A percentile compares a stretch with the other conserved stretches of the same genome.
These are phyloP conservation scores for Pichia insulana DNA, from an alignment of 805 yeast genomes.

Conservation along the genomic window DNA sequence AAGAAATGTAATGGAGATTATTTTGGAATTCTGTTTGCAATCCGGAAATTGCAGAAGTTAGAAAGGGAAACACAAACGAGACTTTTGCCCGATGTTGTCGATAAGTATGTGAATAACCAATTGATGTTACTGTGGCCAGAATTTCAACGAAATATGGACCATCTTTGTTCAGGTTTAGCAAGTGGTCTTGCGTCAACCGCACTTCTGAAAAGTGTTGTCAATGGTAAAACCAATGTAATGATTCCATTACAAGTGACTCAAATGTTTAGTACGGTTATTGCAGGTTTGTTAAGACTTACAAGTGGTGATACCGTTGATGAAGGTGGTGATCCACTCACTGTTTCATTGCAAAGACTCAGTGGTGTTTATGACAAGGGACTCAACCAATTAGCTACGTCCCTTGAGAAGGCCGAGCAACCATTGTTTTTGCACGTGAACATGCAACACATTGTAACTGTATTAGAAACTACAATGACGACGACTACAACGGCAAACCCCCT, in stretches of 20 bases:
- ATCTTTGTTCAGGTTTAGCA: slow-evolving; percentile 66
- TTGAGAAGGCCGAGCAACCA: slow-evolving; percentile 44
- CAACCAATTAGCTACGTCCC: slow-evolving; percentile 54
- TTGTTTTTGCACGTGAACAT: slow-evolving; percentile 68
- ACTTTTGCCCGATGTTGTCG: slow-evolving; percentile 54
- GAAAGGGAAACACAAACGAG: slow-evolving; percentile 61
- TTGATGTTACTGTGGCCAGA: slow-evolving; percentile 77
- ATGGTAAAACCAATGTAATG: slow-evolving; percentile 21
- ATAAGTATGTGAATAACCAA: slow-evolving; percentile 59
- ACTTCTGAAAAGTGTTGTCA: slow-evolving; percentile 17
- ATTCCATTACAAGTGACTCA: slow-evolving; percentile 65
- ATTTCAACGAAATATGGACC: slow-evolving; percentile 67
- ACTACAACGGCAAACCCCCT: not conserved
- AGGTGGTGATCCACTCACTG: slow-evolving; percentile 61
- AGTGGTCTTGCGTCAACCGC: slow-evolving; percentile 37
- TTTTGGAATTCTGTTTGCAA: slow-evolving; percentile 69
- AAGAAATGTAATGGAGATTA: slow-evolving; percentile 43
- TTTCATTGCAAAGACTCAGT: slow-evolving; percentile 58
- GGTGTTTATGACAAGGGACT: slow-evolving; percentile 73
- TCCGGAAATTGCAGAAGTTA: slow-evolving; percentile 58
- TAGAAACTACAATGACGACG: slow-evolving; percentile 20
- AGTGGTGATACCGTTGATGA: slow-evolving; percentile 23
- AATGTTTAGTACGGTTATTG: slow-evolving; percentile 63
- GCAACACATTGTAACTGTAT: slow-evolving; percentile 49
- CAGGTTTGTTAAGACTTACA: slow-evolving; percentile 57